Evolutionary conservation across 768 basidiomycete species (phyloP), one percentile per base, ranked within the genome.

Genomic region (Phylloporus sp.): DNA sequence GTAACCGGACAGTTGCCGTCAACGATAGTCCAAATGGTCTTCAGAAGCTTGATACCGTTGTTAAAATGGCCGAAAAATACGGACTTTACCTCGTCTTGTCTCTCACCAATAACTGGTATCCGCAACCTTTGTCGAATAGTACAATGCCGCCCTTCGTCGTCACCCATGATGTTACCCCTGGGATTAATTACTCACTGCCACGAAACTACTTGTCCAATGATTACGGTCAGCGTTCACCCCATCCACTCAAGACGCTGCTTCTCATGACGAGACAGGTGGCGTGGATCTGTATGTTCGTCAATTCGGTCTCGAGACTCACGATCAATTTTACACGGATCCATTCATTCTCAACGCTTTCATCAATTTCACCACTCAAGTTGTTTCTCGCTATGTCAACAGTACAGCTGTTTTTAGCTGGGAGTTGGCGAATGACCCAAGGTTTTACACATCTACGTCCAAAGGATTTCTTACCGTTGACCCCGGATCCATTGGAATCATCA

Each of bases 381-480:
- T 80, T 9, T 65, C 71, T 15, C 79, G 82, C 41, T 83, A 83
- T 53, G 67, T 67, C 14, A 71, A 80, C 40, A 73, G 70, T 42
- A 63, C 82, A 4, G 64, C 71, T n/a, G 57, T 84, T 43, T 71
- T 84, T 49, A 56, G 31, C 43, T 81, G 79, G 78, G 82, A 85
- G 58, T 53, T 82, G 52, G 83, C 80, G 17, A 85, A 85, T 58
- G 83, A 85, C 54, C 71, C 82, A 9, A 76, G 80, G 78, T 81
- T 44, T 42, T 51, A 42, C 27, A 6, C 21, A 33, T 10, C n/a
- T 34, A 7, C 11, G 3, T 27, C 9, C 27, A 8, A 14, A n/a
- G 4, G n/a, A 15, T 5, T 33, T 9, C 4, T 26, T n/a, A n/a
- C n/a, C n/a, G n/a, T n/a, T n/a, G n/a, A 36, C 21, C 7, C 35